Conservation (phyloP, 78 protist species). For the Blattamonas nauphoetae region DNA sequence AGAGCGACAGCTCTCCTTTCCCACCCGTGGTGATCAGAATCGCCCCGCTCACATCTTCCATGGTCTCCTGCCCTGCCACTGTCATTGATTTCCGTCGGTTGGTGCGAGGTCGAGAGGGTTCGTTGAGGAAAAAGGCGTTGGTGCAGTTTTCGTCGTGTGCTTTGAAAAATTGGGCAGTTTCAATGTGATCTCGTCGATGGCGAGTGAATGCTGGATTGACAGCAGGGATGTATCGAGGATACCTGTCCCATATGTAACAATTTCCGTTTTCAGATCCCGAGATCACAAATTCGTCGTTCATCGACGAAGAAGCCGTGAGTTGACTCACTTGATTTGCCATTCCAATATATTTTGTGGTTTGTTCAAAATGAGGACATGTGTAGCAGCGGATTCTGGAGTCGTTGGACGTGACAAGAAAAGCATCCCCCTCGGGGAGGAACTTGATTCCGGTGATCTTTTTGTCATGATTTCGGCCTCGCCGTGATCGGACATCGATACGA, state of each 20-base stretch:
- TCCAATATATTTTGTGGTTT: not conserved
- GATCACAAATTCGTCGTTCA: not conserved
- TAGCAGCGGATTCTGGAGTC: constrained; percentile 8
- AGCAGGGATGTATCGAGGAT: not conserved
- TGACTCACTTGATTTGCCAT: not conserved
- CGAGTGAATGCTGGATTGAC: not conserved
- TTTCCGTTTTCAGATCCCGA: not conserved
- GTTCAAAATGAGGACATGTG: not conserved
- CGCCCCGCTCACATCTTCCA: not conserved
- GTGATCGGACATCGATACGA: not conserved
- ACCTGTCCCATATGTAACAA: not conserved
- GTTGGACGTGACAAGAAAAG: not conserved
- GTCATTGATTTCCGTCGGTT: not conserved
- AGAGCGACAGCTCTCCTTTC: not conserved
- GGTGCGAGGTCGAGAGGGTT: no score
- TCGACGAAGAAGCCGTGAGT: not conserved
- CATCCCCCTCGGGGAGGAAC: not conserved
- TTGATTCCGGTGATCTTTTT: constrained; percentile 9
- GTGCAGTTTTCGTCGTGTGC: not conserved
- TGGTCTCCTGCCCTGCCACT: not conserved
- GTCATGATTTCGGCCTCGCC: constrained; percentile 1
- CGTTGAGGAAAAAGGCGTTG: not conserved
- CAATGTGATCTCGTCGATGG: not conserved
- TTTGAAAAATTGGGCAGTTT: not conserved
- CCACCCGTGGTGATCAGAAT: not conserved